Evolutionary conservation across 768 basidiomycete species (phyloP), one percentile per base, ranked within the genome.

Genomic region (Amanita rubescens): DNA sequence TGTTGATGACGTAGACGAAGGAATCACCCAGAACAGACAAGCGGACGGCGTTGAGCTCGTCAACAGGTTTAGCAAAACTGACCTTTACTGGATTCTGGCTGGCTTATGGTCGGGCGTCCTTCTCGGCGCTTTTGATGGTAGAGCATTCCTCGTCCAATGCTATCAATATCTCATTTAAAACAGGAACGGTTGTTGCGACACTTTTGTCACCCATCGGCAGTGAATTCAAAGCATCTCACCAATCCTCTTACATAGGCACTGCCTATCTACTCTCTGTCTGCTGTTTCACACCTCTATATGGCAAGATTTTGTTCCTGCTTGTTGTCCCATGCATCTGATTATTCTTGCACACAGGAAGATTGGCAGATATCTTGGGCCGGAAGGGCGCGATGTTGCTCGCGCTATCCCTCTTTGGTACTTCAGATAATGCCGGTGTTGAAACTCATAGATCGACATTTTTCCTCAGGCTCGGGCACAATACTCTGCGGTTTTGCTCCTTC

Each of bases 261-360:
- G 79, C 90, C 11, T 94, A 94, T 71, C 72, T 94, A 58, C 74
- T 94, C 42, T 90, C 88, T 50, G 81, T 93, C 37, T 93, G 91
- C 63, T 93, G 89, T 70, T 93, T 94, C 67, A 92, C 92, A 19
- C 93, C 91, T 55, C 69, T 92, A 58, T 91, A 91, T 74, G 90
- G 90, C 84, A 57, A 60, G 77, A n/a, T 67, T 44, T 24, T 39
- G 38, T 44, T 37, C 35, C n/a, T 8, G 38, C 30, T 43, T 41
- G 22, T 12, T 35, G 10, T n/a, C 41, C 43, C 15, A 5, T 51
- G 43, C 39, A 42, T 24, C 11, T 51, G 32, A 44, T 43, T 33
- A 35, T 44, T 39, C 54, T 51, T 63, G 60, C 66, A 51, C 58
- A 62, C 65, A 90, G 89, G 89, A 56, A 83, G 88, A 56, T 73